Evolutionary conservation across 768 basidiomycete genomes (phyloP), one percentile per base, ranked within the genome.

Genomic region (Rhodotorula toruloides): DNA sequence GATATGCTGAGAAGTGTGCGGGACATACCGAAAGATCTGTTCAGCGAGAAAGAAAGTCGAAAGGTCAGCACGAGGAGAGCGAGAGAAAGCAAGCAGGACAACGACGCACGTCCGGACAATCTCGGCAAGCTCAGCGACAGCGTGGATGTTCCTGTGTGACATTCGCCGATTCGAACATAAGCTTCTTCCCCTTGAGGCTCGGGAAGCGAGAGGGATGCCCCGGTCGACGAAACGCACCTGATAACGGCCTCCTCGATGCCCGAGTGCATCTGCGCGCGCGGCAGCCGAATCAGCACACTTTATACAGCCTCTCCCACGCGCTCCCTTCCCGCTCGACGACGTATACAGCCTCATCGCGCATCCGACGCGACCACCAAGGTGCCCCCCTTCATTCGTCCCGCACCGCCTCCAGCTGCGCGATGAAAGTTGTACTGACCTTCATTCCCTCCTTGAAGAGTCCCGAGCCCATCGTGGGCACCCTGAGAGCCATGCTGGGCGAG

Each of bases 201-300:
- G 34, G 34, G 44, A 40, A 34, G 29, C n/a, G 37, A n/a, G 40
- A 27, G 42, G 22, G 40, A 49, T 10, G 42, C 22, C 47, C 6
- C 37, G 29, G 34, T 29, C 12, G 2, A 36, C 9, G 42, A 12
- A 22, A 49, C 61, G 46, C 1, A 68, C 66, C 94, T 84, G 71
- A 99, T 81, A 40, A 98, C 88, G n/a, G 94, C 92, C 75, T 99
- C 94, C 76, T 99, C 94, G 64, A 99, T 81, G 2, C 94, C 94
- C 84, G 43, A 91, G 80, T 76, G 91, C 86, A 73, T 68, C 60
- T 71, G 53, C 6, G 8, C 19, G 4, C 13, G 39, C 1, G 48
- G 21, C 17, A 40, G 37, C 34, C 44, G 60, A 46, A 47, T 86
- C 77, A 17, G 58, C 43, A 19, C 40, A 2, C 0, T 32, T 8